Conservation (phyloP, 352 stramenopile genomes). For the Phytophthora nicotianae region DNA sequence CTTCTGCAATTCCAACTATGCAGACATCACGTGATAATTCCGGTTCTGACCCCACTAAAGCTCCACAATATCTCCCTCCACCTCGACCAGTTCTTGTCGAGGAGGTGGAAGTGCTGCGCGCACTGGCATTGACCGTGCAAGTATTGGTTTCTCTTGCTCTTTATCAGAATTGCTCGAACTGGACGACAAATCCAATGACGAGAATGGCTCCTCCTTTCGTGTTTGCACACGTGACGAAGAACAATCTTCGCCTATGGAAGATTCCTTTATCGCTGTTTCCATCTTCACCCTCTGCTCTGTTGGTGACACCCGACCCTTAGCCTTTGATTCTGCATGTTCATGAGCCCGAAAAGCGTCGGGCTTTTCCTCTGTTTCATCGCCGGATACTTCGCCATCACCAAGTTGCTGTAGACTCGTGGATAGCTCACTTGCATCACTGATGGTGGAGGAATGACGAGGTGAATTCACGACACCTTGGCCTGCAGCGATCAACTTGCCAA, state of each 20-base stretch:
- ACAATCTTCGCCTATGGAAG: background rate
- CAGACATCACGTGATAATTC: constrained; percentile 26
- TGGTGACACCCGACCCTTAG: background rate
- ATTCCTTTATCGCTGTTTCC: background rate
- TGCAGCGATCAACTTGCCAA: constrained; percentile 68
- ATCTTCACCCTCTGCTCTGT: constrained; percentile 11
- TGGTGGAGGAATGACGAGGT: constrained; percentile 27
- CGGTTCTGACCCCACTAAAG: constrained; percentile 28
- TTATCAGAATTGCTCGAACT: constrained; percentile 30
- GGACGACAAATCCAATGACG: constrained; percentile 15
- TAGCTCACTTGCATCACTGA: constrained; percentile 38
- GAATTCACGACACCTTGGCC: constrained; percentile 54
- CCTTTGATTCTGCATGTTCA: constrained; percentile 6
- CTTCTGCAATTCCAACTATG: constrained; percentile 1
- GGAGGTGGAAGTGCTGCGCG: constrained; percentile 38
- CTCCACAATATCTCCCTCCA: constrained; percentile 70
- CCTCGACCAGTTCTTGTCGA: constrained; percentile 54
- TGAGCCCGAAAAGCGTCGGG: constrained; percentile 12
- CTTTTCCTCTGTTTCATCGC: constrained; percentile 40
- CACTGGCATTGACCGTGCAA: constrained; percentile 41
- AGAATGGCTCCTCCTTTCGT: constrained; percentile 9
- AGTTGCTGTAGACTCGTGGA: constrained; percentile 38
- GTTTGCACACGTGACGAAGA: background rate
- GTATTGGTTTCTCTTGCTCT: constrained; percentile 25
- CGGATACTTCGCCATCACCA: constrained; percentile 30